phyloP scores from a whole-genome alignment of 2,329 filamentous ascomycete genomes.

The Sporothrix mexicana region DNA sequence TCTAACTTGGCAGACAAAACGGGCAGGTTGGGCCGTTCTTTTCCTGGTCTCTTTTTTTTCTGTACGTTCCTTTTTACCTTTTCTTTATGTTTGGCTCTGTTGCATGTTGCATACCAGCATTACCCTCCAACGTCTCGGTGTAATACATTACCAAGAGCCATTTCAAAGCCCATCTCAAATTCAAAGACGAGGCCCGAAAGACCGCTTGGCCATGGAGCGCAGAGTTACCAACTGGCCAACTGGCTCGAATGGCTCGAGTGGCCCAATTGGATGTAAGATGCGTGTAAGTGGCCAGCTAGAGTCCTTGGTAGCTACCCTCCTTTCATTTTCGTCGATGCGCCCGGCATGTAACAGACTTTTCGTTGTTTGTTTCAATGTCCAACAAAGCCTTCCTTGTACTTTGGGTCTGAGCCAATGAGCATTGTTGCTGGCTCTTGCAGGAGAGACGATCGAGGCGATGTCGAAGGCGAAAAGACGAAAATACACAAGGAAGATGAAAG shows the following conservation, averaged over 20 bases:
- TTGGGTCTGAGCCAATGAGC: neutral
- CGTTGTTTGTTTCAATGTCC: no score
- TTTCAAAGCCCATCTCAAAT: neutral
- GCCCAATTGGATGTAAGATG: no score
- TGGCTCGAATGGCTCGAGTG: neutral
- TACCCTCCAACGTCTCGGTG: neutral
- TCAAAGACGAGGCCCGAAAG: neutral
- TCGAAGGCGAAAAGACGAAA: neutral
- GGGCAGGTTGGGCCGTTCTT: neutral
- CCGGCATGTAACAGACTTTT: neutral
- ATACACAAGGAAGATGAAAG: neutral
- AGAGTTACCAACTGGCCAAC: neutral
- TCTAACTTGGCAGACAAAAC: neutral
- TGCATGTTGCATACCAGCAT: neutral
- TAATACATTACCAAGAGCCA: slow-evolving; percentile 20
- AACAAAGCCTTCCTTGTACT: no score
- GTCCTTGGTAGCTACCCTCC: slow-evolving; percentile 3
- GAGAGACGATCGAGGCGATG: neutral
- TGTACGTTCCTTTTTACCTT: no score
- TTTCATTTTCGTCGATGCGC: neutral
- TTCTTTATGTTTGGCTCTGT: no score
- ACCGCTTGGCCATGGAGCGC: neutral
- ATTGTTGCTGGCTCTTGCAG: neutral
- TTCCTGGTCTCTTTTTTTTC: no score
- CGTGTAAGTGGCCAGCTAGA: neutral